Base-by-base conservation (phyloP, 176 grass and related monocot species). In the Elymus sibiricus region DNA sequence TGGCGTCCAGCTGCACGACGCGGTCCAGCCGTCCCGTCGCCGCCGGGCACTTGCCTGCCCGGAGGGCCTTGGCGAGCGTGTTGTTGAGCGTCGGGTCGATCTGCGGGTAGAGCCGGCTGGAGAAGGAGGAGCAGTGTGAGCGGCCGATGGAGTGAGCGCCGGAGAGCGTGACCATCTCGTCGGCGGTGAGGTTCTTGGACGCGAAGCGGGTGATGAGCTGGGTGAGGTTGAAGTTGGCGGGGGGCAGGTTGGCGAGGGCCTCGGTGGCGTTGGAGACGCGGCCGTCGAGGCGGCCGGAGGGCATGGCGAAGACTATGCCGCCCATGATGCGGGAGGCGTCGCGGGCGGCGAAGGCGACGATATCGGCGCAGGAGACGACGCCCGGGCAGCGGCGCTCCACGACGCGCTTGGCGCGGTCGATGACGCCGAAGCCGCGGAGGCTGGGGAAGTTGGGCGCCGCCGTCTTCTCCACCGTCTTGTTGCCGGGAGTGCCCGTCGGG, bases 121-220 rank as follows among this genome's bases (percentile, higher is more conserved):
- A 38, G 83, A 94, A 79, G 64, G 87, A 86, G 6, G 89, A 86
- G 79, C 94, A 97, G 69, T 94, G 94, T 16, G 89, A 89, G 4
- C 85, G 80, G 47, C 92, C 94, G 79, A 97, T 86, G 65, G 89
- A 88, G 87, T 97, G 94, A 0, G 87, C 94, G 0, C 90, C 92
- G 1, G 91, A 88, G 17, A 96, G 69, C 10, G 92, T 78, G 32
- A 88, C 85, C 70, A 97, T 86, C 34, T 97, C 92, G 74, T 82
- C 86, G 44, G 82, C 64, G 71, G 81, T 78, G 15, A 97, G 90
- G 75, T 88, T 90, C 80, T 93, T 93, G 79, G 46, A 21, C 21
- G 88, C 84, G 87, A 93, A 94, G 8, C 72, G 39, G 0, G 70
- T 2, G n/a, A 92, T 19, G 62, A 89, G 86, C 78, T 85, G 64